Evolutionary conservation across 139 green algal species (phyloP).

Genomic region (Chlamydomonas incerta): DNA sequence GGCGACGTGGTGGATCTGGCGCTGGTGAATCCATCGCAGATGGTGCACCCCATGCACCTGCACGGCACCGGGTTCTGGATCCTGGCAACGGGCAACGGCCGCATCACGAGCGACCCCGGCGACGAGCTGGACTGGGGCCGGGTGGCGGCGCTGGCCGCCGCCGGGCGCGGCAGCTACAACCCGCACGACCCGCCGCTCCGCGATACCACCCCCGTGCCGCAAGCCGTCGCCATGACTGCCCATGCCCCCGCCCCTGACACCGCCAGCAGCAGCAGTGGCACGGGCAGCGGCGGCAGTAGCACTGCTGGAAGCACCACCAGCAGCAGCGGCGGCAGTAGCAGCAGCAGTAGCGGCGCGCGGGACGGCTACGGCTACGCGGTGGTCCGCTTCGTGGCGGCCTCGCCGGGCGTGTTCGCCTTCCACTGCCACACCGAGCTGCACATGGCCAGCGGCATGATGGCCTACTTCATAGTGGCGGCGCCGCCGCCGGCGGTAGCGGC

Average conservation of each 20-base stretch:
- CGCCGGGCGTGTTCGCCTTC: slow-evolving; percentile 32
- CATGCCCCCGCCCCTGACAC: not conserved
- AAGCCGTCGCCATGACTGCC: not conserved
- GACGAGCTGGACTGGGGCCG: too few species aligned
- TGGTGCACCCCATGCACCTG: slow-evolving; percentile 44
- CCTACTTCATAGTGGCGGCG: not conserved
- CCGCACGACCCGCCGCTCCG: slow-evolving; percentile 12
- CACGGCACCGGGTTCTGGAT: slow-evolving; percentile 32
- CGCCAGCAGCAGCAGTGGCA: too few species aligned
- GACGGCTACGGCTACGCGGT: slow-evolving; percentile 13
- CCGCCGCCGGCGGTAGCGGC: too few species aligned
- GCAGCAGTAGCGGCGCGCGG: too few species aligned
- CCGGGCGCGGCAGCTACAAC: not conserved
- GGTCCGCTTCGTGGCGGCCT: not conserved
- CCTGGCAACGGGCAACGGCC: slow-evolving; percentile 21
- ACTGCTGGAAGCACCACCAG: too few species aligned
- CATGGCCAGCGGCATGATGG: slow-evolving; percentile 7
- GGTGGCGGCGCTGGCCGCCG: too few species aligned
- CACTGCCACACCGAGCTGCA: slow-evolving; percentile 39
- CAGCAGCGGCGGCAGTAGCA: not conserved
- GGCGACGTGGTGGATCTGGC: slow-evolving; percentile 40
- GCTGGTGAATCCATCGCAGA: slow-evolving; percentile 35
- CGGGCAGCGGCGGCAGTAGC: not conserved
- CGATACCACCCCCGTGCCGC: slow-evolving; percentile 28
- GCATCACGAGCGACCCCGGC: not conserved